These are phyloP conservation scores for Polyporus tsugae DNA, from an alignment of 1,284 basidiomycete genomes.

Conservation along the genomic window DNA sequence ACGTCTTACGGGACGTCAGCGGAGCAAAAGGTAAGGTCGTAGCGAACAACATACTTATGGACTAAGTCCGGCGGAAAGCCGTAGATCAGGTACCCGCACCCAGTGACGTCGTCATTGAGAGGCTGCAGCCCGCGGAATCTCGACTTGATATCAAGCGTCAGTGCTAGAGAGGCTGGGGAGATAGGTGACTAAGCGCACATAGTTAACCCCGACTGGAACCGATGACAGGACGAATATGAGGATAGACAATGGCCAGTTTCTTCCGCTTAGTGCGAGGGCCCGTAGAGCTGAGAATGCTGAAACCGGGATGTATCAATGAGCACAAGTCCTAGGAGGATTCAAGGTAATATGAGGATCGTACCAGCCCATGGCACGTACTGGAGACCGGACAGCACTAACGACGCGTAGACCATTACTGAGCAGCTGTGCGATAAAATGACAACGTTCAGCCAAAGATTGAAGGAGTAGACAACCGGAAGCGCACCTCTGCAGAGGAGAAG, in stretches of 20 bases:
- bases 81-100: not conserved
- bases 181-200: not conserved
- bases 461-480: not conserved
- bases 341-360: not conserved
- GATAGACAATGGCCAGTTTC: not conserved
- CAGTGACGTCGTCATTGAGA: not conserved
- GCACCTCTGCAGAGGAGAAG: not conserved
- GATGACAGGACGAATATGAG: not conserved
- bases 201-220: not conserved
- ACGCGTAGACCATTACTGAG: not conserved
- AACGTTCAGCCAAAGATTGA: not conserved
- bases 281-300: not conserved
- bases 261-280: not conserved
- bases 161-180: not conserved
- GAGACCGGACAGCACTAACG: not conserved
- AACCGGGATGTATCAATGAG: not conserved
- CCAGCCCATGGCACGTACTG: not conserved
- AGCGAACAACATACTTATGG: not conserved
- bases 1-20: not conserved
- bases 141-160: not conserved
- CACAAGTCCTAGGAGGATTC: not conserved
- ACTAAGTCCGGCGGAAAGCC: not conserved
- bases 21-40: not conserved
- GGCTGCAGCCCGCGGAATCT: not conserved
- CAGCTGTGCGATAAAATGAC: not conserved